phyloP scores from a whole-genome alignment of 2,329 filamentous ascomycete genomes.

The Penicillium sp. region DNA sequence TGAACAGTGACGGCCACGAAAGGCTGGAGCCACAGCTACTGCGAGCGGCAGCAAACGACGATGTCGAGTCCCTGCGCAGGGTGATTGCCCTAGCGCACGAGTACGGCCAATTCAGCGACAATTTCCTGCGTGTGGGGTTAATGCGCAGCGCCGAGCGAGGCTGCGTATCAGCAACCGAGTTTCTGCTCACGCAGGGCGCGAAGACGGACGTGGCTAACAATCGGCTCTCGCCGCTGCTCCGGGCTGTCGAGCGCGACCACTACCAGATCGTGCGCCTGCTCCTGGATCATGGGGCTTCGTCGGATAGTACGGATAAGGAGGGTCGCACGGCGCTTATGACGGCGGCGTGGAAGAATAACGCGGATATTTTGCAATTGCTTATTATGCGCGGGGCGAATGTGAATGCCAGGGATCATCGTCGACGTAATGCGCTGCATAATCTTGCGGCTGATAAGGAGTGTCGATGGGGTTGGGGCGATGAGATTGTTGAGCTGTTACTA shows the following conservation, averaged over 20 bases:
- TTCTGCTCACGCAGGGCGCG: conserved; percentile 38
- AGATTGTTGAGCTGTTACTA: conserved; percentile 43
- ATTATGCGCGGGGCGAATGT: conserved; percentile 35
- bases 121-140: conserved; percentile 39
- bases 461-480: conserved; percentile 43
- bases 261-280: conserved; percentile 46
- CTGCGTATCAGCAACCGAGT: conserved; percentile 29
- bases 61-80: conserved; percentile 30
- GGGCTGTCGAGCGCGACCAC: conserved; percentile 39
- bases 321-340: conserved; percentile 44
- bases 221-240: conserved; percentile 33
- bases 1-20: conserved; percentile 35
- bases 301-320: conserved; percentile 43
- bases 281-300: conserved; percentile 32
- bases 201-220: conserved; percentile 34
- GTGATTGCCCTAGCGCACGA: conserved; percentile 33
- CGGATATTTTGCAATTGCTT: conserved; percentile 37
- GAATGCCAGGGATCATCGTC: conserved; percentile 31
- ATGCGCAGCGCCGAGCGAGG: conserved; percentile 41
- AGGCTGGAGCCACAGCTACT: conserved; percentile 43
- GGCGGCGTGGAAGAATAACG: conserved; percentile 43
- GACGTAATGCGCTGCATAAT: conserved; percentile 39
- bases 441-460: conserved; percentile 45
- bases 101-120: conserved; percentile 35
- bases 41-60: conserved; percentile 38